phyloP scores from a whole-genome alignment of 768 basidiomycete species.

The Leucocoprinus leucothites region DNA sequence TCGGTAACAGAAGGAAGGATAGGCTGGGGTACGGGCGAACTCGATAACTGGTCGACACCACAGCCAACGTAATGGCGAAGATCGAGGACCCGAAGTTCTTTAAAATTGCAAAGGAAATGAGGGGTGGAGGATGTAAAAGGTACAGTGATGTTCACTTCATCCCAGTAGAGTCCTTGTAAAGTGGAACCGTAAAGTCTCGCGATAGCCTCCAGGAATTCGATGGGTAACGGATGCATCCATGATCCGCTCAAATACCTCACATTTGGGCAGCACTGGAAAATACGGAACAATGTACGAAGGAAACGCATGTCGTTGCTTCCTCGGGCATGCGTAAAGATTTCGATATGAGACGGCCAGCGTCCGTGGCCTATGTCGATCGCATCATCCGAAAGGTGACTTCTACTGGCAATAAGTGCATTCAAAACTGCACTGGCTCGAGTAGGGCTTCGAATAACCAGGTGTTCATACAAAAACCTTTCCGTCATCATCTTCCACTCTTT shows the following conservation, averaged over 20 bases:
- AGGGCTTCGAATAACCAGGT: constrained; percentile 44
- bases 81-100: constrained; percentile 41
- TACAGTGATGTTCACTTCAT: constrained; percentile 23
- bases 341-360: constrained; percentile 46
- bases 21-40: constrained; percentile 17
- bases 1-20: constrained; percentile 40
- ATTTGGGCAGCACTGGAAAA: constrained; percentile 43
- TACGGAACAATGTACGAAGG: constrained; percentile 39
- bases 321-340: constrained; percentile 44
- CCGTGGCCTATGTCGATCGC: constrained; percentile 29
- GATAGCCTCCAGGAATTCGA: constrained; percentile 40
- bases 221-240: constrained; percentile 43
- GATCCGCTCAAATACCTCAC: constrained; percentile 42
- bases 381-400: constrained; percentile 1
- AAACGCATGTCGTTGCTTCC: constrained; percentile 33
- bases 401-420: constrained; percentile 28
- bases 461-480: constrained; percentile 41
- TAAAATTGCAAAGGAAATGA: constrained; percentile 38
- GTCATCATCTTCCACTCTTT: constrained; percentile 43
- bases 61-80: constrained; percentile 37
- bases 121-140: constrained; percentile 25
- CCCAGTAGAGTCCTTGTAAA: constrained; percentile 45
- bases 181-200: constrained; percentile 36
- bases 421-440: constrained; percentile 36
- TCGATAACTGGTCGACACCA: constrained; percentile 16